Conservation (phyloP, 352 stramenopile species). For the Globisporangium rhizosaccharum region DNA sequence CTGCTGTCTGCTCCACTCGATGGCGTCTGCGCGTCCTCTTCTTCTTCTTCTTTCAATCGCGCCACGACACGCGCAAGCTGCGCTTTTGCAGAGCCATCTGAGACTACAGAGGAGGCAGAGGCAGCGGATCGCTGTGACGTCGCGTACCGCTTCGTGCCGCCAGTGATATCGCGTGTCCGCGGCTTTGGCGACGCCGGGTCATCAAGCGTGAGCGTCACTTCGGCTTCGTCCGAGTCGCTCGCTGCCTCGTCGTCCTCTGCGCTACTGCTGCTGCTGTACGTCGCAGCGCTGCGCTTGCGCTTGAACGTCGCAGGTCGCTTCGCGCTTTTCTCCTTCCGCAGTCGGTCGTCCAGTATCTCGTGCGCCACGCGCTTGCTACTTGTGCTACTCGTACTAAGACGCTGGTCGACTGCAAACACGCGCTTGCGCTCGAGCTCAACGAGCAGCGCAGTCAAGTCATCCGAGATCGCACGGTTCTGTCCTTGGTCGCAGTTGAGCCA, state of each 20-base stretch:
- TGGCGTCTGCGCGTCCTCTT: background rate
- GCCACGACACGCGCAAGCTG: constrained; percentile 21
- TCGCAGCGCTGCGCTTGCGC: constrained; percentile 17
- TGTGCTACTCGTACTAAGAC: background rate
- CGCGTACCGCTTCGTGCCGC: constrained; percentile 10
- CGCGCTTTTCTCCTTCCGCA: constrained; percentile 24
- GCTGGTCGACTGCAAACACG: background rate
- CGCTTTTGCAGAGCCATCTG: constrained; percentile 14
- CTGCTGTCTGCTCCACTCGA: constrained; percentile 1
- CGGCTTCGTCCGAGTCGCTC: constrained; percentile 31
- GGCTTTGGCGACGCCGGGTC: constrained; percentile 4
- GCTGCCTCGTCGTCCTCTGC: constrained; percentile 16
- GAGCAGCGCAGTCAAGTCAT: constrained; percentile 28
- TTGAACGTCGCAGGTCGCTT: constrained; percentile 9
- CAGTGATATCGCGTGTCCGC: constrained; percentile 18
- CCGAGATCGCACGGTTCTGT: constrained; percentile 30
- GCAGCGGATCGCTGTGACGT: background rate
- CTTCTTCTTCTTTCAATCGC: constrained; percentile 26
- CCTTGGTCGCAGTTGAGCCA: constrained; percentile 52
- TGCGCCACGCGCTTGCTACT: background rate
- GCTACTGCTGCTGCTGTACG: constrained; percentile 10
- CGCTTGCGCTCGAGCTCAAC: constrained; percentile 3
- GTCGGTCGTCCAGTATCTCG: constrained; percentile 42
- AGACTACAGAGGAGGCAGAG: no score
- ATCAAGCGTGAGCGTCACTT: constrained; percentile 24